Evolutionary conservation across 1,139 yeast species (phyloP).

Genomic region (Casaregolazyma lundiana): DNA sequence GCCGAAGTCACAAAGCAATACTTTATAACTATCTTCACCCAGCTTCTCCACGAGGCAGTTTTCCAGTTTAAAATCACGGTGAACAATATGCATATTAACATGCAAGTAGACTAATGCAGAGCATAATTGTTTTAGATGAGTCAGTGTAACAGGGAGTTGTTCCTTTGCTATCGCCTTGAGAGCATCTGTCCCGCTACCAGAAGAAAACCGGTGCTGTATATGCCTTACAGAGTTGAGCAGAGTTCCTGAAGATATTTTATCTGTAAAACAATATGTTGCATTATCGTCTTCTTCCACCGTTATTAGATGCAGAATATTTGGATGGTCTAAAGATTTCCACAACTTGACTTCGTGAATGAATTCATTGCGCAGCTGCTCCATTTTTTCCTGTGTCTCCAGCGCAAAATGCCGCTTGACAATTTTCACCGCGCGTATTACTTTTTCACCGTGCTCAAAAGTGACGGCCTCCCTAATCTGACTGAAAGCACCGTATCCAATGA

Average conservation of each 20-base stretch:
- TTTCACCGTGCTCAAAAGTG: conserved; percentile 36
- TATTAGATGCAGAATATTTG: conserved; percentile 58
- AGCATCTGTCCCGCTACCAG: conserved; percentile 32
- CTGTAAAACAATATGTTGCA: conserved; percentile 69
- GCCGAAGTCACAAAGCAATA: conserved; percentile 77
- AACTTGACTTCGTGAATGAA: conserved; percentile 68
- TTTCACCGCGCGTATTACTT: conserved; percentile 61
- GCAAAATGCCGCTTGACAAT: conserved; percentile 47
- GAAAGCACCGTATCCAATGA: conserved; percentile 92
- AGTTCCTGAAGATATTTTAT: conserved; percentile 74
- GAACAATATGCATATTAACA: conserved; percentile 58
- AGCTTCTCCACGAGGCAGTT: conserved; percentile 60
- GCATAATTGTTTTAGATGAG: conserved; percentile 51
- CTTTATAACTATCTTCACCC: conserved; percentile 26
- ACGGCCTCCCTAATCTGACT: conserved; percentile 79
- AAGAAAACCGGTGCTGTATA: neutral
- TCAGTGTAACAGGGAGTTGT: conserved; percentile 12
- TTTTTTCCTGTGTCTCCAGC: conserved; percentile 19
- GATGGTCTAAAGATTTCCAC: conserved; percentile 68
- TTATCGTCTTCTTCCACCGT: conserved; percentile 57
- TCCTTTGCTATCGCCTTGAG: neutral
- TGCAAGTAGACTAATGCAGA: conserved; percentile 71
- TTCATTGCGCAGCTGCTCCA: conserved; percentile 41
- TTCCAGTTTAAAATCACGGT: conserved; percentile 86
- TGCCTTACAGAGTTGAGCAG: conserved; percentile 63